A percentile compares a stretch with the other conserved stretches of the same genome.
Conservation (phyloP, 1,284 basidiomycete genomes). For the Ganoderma lucidum region DNA sequence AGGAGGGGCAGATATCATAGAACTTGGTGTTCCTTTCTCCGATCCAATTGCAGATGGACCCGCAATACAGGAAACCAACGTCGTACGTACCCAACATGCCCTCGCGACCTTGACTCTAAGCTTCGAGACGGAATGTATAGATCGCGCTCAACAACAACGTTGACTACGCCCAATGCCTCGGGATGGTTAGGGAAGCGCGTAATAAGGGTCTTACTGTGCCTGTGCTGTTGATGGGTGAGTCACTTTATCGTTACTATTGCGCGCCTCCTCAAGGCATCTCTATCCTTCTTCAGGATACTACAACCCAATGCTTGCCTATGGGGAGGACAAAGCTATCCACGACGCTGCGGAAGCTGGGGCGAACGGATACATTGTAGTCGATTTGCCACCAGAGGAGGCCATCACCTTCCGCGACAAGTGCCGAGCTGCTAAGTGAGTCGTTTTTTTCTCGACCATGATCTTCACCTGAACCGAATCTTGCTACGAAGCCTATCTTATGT, state of each 20-base stretch:
- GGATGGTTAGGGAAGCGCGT: constrained; percentile 83
- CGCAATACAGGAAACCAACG: constrained; percentile 92
- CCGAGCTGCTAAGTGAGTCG: constrained; percentile 70
- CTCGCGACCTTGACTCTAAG: constrained; percentile 9
- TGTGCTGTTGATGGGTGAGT: constrained; percentile 91
- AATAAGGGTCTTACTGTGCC: constrained; percentile 85
- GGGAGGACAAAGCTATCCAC: constrained; percentile 91
- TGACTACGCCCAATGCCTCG: constrained; percentile 80
- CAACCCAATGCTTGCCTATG: constrained; percentile 95
- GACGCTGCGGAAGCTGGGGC: constrained; percentile 92
- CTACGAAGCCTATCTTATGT: constrained; percentile 88
- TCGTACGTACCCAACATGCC: constrained; percentile 57
- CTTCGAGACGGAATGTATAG: constrained; percentile 48
- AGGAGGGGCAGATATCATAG: constrained; percentile 95
- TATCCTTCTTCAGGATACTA: constrained; percentile 80
- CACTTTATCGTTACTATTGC: not conserved
- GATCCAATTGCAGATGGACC: constrained; percentile 97
- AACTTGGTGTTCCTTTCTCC: constrained; percentile 95
- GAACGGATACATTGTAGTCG: constrained; percentile 98
- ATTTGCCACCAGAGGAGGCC: constrained; percentile 98
- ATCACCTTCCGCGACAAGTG: constrained; percentile 91
- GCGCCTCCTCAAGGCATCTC: not conserved
- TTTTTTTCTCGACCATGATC: constrained; percentile 12
- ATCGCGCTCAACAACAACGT: constrained; percentile 84
- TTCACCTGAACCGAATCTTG: not conserved